Conservation (phyloP, 257 asterid genomes). For the Primulina tabacum region DNA sequence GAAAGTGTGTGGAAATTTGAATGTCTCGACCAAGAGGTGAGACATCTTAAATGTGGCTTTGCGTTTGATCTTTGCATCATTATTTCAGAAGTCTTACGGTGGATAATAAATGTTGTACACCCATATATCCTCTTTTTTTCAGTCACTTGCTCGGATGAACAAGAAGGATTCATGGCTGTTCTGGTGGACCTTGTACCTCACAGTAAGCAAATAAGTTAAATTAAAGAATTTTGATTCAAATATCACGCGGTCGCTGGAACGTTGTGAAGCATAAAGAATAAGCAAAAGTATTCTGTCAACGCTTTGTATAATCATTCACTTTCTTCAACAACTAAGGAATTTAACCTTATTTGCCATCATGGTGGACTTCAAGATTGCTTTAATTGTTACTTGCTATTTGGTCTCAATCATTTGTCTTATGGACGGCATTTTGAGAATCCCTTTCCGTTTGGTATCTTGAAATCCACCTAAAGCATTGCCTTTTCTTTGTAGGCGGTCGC, state of each 20-base stretch:
- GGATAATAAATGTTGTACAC: conserved; percentile 5
- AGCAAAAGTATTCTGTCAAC: conserved; percentile 3
- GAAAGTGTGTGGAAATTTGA: conserved; percentile 96
- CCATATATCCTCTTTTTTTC: conserved; percentile 19
- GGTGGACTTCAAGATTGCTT: neutral
- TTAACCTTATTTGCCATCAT: neutral
- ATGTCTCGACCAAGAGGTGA: conserved; percentile 76
- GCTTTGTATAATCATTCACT: neutral
- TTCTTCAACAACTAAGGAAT: neutral
- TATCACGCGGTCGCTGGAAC: neutral
- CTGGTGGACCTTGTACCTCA: conserved; percentile 96
- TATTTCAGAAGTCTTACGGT: neutral
- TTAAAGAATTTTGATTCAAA: neutral
- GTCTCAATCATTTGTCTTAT: neutral
- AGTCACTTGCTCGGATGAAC: conserved; percentile 96
- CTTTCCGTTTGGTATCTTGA: conserved; percentile 4
- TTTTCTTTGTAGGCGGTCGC: conserved; percentile 63
- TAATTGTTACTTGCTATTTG: neutral
- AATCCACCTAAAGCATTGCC: neutral
- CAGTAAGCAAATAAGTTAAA: conserved; percentile 49
- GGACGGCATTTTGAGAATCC: neutral
- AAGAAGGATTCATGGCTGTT: conserved; percentile 98
- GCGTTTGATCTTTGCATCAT: neutral
- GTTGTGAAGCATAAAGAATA: neutral
- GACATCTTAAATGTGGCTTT: conserved; percentile 4